Evolutionary conservation across 2,329 filamentous ascomycete genomes (phyloP).

Genomic region (Fusarium caatingaense): DNA sequence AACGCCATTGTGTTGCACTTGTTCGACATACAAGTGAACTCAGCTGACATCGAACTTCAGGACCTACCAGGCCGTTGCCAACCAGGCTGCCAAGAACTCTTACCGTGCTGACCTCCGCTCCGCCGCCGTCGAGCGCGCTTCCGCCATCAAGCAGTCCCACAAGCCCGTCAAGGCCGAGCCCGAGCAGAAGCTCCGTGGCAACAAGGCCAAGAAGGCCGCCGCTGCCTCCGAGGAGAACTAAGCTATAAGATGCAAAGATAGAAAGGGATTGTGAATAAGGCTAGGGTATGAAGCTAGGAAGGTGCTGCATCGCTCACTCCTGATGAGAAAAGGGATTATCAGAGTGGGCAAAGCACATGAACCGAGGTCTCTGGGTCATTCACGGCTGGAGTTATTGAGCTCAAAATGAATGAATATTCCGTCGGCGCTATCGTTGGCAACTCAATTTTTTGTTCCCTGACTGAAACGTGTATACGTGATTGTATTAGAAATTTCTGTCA

Average conservation of each 20-base stretch:
- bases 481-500: neutral
- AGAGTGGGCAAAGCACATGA: constrained; percentile 40
- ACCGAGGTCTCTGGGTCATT: constrained; percentile 45
- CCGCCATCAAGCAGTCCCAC: constrained; percentile 84
- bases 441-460: constrained; percentile 25
- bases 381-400: constrained; percentile 47
- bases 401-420: constrained; percentile 48
- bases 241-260: constrained; percentile 34
- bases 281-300: constrained; percentile 37
- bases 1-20: neutral
- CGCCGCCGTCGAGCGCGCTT: constrained; percentile 85
- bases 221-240: constrained; percentile 56
- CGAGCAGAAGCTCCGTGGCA: constrained; percentile 80
- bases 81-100: constrained; percentile 81
- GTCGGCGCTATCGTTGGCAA: constrained; percentile 38
- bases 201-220: constrained; percentile 80
- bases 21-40: neutral
- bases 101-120: constrained; percentile 86
- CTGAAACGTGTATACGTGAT: constrained; percentile 6
- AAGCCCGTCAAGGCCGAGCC: constrained; percentile 79
- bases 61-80: constrained; percentile 90
- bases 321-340: constrained; percentile 37
- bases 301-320: constrained; percentile 39
- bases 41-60: constrained; percentile 57
- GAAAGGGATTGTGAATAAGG: constrained; percentile 35